Evolutionary conservation across 352 stramenopile genomes (phyloP).

Genomic region (Phytophthora boehmeriae): DNA sequence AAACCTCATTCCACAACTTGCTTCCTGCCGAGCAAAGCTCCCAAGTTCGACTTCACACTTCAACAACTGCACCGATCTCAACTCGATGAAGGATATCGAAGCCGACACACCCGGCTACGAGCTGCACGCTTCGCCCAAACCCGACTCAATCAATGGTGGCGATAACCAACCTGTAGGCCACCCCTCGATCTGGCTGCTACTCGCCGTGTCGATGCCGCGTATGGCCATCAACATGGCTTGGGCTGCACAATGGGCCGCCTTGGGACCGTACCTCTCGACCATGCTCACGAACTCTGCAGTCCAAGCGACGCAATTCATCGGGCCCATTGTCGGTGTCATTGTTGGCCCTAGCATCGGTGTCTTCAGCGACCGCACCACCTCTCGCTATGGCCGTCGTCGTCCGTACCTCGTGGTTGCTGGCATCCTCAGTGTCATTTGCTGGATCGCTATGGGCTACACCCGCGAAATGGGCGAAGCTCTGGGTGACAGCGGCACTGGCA

Average conservation of each 20-base stretch:
- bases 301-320: constrained; percentile 27
- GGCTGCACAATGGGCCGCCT: constrained; percentile 48
- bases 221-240: constrained; percentile 29
- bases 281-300: constrained; percentile 47
- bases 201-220: constrained; percentile 25
- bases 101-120: constrained; percentile 6
- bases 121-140: constrained; percentile 7
- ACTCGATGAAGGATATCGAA: constrained; percentile 13
- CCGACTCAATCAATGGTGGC: constrained; percentile 4
- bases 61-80: not conserved
- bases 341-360: constrained; percentile 21
- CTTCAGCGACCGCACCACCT: constrained; percentile 28
- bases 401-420: constrained; percentile 44
- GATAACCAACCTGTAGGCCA: constrained; percentile 6
- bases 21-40: constrained; percentile 21
- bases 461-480: constrained; percentile 25
- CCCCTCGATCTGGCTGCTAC: constrained; percentile 22
- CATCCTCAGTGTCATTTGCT: constrained; percentile 42
- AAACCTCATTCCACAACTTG: constrained; percentile 30
- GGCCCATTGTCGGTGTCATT: constrained; percentile 25
- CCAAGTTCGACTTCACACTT: constrained; percentile 1
- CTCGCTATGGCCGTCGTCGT: constrained; percentile 15
- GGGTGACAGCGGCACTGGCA: constrained; percentile 26
- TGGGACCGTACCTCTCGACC: constrained; percentile 52
- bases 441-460: constrained; percentile 53